Conservation (phyloP, 352 stramenopile species). For the Phytophthora vignae region DNA sequence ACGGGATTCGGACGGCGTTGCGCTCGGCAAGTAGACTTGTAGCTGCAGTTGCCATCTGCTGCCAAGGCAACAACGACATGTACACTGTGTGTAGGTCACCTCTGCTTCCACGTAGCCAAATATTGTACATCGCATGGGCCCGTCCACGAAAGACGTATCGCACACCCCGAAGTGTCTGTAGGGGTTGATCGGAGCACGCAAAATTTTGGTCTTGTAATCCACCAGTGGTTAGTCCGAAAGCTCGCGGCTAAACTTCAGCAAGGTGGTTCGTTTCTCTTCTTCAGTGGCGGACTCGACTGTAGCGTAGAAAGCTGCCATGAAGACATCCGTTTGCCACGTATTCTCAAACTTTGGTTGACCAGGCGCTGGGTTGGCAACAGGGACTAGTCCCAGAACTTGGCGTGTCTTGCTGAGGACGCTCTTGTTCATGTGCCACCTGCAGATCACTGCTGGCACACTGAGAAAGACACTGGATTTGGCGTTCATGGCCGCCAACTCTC, state of each 20-base stretch:
- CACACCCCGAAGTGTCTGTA: conserved; percentile 8
- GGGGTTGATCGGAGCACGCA: neutral
- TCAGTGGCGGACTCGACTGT: neutral
- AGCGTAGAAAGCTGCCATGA: neutral
- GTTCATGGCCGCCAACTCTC: too few species aligned
- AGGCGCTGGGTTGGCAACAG: neutral
- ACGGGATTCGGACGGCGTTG: neutral
- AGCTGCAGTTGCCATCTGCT: neutral
- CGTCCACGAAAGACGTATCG: conserved; percentile 11
- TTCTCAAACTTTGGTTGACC: neutral
- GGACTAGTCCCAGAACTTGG: neutral
- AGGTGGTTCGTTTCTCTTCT: neutral
- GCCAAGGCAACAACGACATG: neutral
- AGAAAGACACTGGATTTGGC: too few species aligned
- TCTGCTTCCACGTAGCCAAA: neutral
- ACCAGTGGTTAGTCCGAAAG: conserved; percentile 3
- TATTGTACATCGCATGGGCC: conserved; percentile 6
- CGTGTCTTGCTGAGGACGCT: neutral
- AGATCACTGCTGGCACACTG: too few species aligned
- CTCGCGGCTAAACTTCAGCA: neutral
- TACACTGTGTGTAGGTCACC: neutral
- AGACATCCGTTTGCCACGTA: neutral
- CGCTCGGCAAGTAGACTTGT: neutral
- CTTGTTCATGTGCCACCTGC: neutral
- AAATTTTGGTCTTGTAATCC: neutral